These are phyloP conservation scores for Neurospora tetrasperma DNA, from an alignment of 495 filamentous ascomycete genomes.

Conservation along the genomic window DNA sequence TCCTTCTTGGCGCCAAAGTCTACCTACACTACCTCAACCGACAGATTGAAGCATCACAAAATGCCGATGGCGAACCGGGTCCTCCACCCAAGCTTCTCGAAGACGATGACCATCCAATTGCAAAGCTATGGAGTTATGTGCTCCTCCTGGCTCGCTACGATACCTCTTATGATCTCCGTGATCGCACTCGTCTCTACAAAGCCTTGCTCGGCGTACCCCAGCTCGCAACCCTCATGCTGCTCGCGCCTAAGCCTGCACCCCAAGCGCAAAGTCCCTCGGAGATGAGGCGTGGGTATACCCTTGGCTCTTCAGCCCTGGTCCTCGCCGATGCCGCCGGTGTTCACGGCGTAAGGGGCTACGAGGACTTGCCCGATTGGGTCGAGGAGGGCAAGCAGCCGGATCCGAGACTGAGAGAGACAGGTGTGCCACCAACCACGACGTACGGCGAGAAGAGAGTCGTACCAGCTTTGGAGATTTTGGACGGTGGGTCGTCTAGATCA, in stretches of 20 bases:
- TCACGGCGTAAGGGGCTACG: slow-evolving; percentile 65
- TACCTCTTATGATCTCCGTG: slow-evolving; percentile 87
- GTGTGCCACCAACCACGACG: slow-evolving; percentile 20
- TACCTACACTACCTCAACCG: slow-evolving; percentile 81
- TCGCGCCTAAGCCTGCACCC: slow-evolving; percentile 90
- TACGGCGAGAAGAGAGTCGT: slow-evolving; percentile 32
- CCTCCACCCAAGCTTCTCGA: slow-evolving; percentile 22
- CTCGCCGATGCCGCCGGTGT: slow-evolving; percentile 63
- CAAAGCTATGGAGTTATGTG: slow-evolving; percentile 73
- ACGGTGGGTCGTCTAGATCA: slow-evolving; percentile 35
- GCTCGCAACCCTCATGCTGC: slow-evolving; percentile 77
- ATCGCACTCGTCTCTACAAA: slow-evolving; percentile 80
- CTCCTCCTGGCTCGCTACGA: slow-evolving; percentile 82
- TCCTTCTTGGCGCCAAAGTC: slow-evolving; percentile 86
- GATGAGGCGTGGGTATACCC: slow-evolving; percentile 57
- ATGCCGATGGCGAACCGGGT: slow-evolving; percentile 12
- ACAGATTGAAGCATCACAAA: slow-evolving; percentile 28
- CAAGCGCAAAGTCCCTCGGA: slow-evolving; percentile 78
- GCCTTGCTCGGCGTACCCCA: slow-evolving; percentile 71
- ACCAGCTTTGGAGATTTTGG: slow-evolving; percentile 56
- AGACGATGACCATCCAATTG: slow-evolving; percentile 55
- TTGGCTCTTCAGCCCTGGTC: slow-evolving; percentile 79
- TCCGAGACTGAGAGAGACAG: slow-evolving; percentile 51
- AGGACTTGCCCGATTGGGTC: slow-evolving; percentile 76
- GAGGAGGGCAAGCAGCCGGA: slow-evolving; percentile 70